Evolutionary conservation across 176 grass and related monocot genomes (phyloP).

Genomic region (Urochloa ruziziensis): DNA sequence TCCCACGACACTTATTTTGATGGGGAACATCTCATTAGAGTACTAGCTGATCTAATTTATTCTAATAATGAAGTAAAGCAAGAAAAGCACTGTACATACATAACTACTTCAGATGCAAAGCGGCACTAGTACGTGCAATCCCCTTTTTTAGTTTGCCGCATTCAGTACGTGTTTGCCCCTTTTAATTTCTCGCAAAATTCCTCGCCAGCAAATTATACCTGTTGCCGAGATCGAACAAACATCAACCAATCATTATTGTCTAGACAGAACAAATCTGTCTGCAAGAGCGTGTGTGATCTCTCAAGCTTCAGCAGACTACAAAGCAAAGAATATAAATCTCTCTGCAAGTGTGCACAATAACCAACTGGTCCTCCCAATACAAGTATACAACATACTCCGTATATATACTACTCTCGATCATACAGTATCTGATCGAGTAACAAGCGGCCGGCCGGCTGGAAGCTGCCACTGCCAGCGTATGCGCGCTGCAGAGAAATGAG

Average conservation of each 20-base stretch:
- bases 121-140: background rate
- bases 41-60: background rate
- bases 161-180: background rate
- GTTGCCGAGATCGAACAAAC: background rate
- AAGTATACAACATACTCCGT: background rate
- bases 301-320: background rate
- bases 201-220: conserved; percentile 2
- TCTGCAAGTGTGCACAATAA: background rate
- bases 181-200: background rate
- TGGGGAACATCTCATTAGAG: background rate
- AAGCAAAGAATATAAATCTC: background rate
- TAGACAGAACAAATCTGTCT: background rate
- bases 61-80: background rate
- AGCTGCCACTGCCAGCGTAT: background rate
- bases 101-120: background rate
- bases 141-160: background rate
- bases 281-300: background rate
- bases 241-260: background rate
- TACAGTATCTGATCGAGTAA: too few species aligned
- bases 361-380: background rate
- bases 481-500: background rate
- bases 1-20: background rate
- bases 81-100: background rate
- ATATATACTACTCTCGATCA: too few species aligned
- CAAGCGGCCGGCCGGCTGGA: background rate